Evolutionary conservation across 176 grass and related monocot species (phyloP), one percentile per base, ranked within the genome.

Genomic region (Eleusine coracana): DNA sequence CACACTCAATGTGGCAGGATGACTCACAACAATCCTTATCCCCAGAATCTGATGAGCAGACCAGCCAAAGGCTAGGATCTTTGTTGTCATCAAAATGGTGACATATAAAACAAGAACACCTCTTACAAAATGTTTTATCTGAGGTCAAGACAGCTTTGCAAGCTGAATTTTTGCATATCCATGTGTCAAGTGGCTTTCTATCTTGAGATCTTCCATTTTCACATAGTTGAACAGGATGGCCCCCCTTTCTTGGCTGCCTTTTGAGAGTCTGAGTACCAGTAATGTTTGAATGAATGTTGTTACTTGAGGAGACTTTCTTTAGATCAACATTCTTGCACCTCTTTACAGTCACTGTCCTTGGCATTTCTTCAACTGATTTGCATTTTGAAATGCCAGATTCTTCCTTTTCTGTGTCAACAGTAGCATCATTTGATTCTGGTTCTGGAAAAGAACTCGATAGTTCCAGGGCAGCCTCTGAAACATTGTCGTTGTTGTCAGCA

Each of bases 21-120:
- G 89, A 94, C 39, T 90, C 96, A 58, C 96, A 99, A 40, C 91
- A 99, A 87, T 96, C 93, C 60, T 68, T 87, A 46, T 94, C 96
- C 27, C 62, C 92, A 83, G 51, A 77, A 82, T 96, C 96, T 18
- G 93, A 93, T 81, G 91, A 84, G 82, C 96, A 99, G 70, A 99
- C 96, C 25, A 99, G 79, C 96, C 96, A 99, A 80, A 99, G 91
- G 72, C 96, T 96, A 68, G 96, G 96, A 74, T 99, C 96, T 84
- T 99, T 99, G 89, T 99, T 99, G 86, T 96, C 96, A 87, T 99
- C 96, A 37, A 92, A 99, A 48, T 71, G 77, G 80, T 99, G 96
- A 28, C 96, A 99, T 66, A 99, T 96, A 87, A 93, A 99, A 75
- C 96, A 99, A 18, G 96, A 99, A 77, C 96, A 99, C 81, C 96